Base-by-base conservation (phyloP, 441 rosid species). In the Eutrema salsugineum region DNA sequence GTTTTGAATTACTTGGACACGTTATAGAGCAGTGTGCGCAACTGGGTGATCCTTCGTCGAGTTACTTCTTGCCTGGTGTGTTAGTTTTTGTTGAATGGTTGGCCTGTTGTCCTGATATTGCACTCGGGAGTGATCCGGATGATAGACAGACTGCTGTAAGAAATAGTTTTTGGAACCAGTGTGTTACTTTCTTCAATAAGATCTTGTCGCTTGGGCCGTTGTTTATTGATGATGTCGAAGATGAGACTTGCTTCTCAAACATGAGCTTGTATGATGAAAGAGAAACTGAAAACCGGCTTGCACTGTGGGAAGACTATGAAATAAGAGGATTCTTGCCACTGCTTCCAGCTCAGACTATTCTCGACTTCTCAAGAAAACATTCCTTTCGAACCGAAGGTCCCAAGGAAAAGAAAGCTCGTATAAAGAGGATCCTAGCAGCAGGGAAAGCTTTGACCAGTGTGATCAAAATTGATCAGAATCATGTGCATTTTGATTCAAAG, bases 191-290 rank as follows among this genome's bases (percentile, higher is more conserved):
- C 74, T 75, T 88, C 77, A 95, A 95, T 71, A 88, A 88, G 78
- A 77, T 91, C 32, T 77, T 87, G 83, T 68, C 82, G 10, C 66
- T 67, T 59, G 76, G 84, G 74, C 75, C 90, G 24, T 67, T 76
- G 73, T 78, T 77, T 33, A 61, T 87, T 5, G 97, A 86, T 72
- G 94, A 82, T 78, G 80, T 77, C 33, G 92, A 84, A 82, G 98
- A 91, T 35, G 94, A 87, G 66, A 86, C 84, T 30, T 94, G 99
- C 83, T 93, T 95, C 78, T 77, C 79, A 68, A 87, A 86, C 82
- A 89, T 93, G 97, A 89, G 90, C 85, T 83, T 75, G 63, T 95
- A 95, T 76, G 96, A 89, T 61, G 98, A 92, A 83, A 93, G 90
- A 72, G 97, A 89, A 83, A 89, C 92, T 60, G 94, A 80, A 81